Conservation (phyloP, 78 protist species). For the Anaeramoeba flamelloides region DNA sequence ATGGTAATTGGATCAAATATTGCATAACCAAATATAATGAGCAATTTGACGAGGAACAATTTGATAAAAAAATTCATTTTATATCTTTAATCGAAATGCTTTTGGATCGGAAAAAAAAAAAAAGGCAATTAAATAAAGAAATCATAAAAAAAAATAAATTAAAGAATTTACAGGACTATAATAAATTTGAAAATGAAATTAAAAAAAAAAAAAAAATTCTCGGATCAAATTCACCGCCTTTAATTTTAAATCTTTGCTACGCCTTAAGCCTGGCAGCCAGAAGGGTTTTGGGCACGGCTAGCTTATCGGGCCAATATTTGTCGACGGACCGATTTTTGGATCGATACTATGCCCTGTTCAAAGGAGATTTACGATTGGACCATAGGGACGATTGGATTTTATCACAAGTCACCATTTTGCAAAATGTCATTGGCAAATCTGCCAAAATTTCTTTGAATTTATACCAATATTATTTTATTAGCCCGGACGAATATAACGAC, state of each 20-base stretch:
- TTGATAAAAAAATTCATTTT: neutral
- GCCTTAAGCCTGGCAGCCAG: neutral
- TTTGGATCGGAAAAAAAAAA: neutral
- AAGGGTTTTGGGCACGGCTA: neutral
- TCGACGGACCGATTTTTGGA: neutral
- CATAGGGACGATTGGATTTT: neutral
- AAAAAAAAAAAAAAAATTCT: too few relatives aligned
- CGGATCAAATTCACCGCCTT: neutral
- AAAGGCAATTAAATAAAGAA: too few relatives aligned
- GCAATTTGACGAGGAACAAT: neutral
- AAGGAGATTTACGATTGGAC: neutral
- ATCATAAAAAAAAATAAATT: too few relatives aligned
- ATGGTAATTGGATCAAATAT: neutral
- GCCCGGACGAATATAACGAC: neutral
- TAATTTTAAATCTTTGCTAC: neutral
- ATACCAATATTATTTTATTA: neutral
- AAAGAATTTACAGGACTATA: too few relatives aligned
- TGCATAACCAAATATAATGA: neutral
- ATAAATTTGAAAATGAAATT: too few relatives aligned
- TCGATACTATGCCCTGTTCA: neutral
- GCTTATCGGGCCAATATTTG: neutral
- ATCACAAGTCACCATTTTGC: neutral
- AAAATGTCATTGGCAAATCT: neutral
- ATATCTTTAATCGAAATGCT: too few relatives aligned
- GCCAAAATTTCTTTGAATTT: neutral